These are phyloP conservation scores for Pleurotus pulmonarius DNA, from an alignment of 768 basidiomycete species.

Conservation along the genomic window DNA sequence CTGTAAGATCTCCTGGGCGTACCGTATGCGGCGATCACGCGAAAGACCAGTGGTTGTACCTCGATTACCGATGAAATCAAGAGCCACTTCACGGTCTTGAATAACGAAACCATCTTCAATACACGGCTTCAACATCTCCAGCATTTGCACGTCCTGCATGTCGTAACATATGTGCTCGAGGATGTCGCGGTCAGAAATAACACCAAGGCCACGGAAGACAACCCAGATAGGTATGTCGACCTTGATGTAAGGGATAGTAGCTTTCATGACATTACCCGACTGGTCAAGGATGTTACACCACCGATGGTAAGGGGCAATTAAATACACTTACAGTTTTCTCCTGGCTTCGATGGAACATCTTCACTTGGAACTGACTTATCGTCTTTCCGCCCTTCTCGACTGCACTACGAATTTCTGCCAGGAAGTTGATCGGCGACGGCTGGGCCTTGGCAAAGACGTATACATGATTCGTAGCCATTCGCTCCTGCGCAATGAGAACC, in stretches of 20 bases:
- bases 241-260: constrained; percentile 96
- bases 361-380: constrained; percentile 95
- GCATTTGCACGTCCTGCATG: constrained; percentile 91
- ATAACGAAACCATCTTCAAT: constrained; percentile 99
- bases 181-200: constrained; percentile 96
- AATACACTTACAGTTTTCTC: constrained; percentile 58
- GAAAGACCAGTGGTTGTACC: constrained; percentile 92
- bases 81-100: constrained; percentile 93
- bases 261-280: constrained; percentile 93
- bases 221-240: constrained; percentile 99
- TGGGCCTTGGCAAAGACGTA: constrained; percentile 99
- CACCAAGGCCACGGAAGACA: constrained; percentile 95
- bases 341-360: constrained; percentile 90
- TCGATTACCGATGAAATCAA: constrained; percentile 98
- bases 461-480: constrained; percentile 99
- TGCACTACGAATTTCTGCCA: constrained; percentile 95
- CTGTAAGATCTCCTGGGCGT: constrained; percentile 96
- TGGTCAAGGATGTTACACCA: constrained; percentile 23
- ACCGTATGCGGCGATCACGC: constrained; percentile 88
- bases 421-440: constrained; percentile 91
- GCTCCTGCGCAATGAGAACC: constrained; percentile 98
- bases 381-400: constrained; percentile 99
- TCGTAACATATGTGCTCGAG: constrained; percentile 99
- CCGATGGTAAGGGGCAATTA: constrained; percentile 3
- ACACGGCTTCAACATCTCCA: constrained; percentile 97